Evolutionary conservation across 2,329 filamentous ascomycete genomes (phyloP), one percentile per base, ranked within the genome.

Genomic region (Aspergillus fumigatus): DNA sequence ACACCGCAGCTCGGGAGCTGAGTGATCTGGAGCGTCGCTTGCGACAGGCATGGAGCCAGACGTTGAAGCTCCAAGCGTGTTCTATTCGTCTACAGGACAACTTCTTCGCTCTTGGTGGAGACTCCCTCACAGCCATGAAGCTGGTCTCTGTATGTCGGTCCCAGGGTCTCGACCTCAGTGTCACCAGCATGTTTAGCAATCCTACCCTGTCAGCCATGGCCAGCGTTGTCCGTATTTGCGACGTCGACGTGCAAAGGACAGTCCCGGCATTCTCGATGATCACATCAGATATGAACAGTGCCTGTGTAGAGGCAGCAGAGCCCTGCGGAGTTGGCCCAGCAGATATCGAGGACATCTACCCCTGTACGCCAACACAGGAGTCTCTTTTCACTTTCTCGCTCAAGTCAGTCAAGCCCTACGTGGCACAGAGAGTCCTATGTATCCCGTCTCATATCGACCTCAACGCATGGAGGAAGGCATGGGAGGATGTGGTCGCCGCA

Each of bases 341-440:
- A 2, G 59, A 64, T 1, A 63, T 77, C 38, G 66, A 75, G 54
- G 75, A 77, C 45, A 73, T 76, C 5, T 77, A 76, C 48, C 74
- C 75, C 9, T 75, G 73, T 55, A 77, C 73, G 5, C 69, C 74
- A 0, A 70, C 71, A 0, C 75, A 77, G 51, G 74, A 76, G 53
- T 78, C 76, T 1, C 65, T 80, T 1, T 67, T 80, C 32, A 77
- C 78, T 0, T 74, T 80, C 51, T 78, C 77, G 0, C 69, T 75
- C 21, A 77, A 76, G 57, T 72, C 76, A 14, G 65, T 68, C 6
- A 73, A 74, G 25, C 72, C 77, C 2, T 81, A 81, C 51, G 70
- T 79, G 38, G 76, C 76, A 6, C 77, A 79, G 56, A 71, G 76
- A 57, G 62, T 78, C 0, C 66, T 75, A 3, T 63, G 60, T 4